phyloP scores from a whole-genome alignment of 805 yeast species.

The Saccharomycopsis selenospora region DNA sequence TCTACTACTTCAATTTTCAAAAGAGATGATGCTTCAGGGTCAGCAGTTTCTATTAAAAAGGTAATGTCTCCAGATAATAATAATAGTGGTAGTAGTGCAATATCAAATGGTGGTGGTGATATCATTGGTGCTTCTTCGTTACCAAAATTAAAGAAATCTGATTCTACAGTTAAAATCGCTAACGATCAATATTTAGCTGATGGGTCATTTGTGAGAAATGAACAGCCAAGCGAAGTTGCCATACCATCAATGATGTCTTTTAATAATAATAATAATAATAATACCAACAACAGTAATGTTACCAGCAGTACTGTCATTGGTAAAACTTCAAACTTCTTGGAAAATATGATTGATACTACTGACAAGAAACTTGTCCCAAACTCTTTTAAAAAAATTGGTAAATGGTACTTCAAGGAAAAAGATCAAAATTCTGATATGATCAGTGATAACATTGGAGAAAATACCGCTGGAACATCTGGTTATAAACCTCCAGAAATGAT shows the following conservation, averaged over 20 bases:
- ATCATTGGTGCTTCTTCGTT: constrained; percentile 13
- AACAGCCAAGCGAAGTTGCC: background rate
- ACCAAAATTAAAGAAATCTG: constrained; percentile 22
- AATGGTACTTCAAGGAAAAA: constrained; percentile 57
- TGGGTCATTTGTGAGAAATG: constrained; percentile 25
- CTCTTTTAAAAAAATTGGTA: constrained; percentile 54
- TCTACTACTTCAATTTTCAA: background rate
- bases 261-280: background rate
- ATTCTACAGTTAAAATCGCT: constrained; percentile 23
- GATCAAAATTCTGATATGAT: constrained; percentile 6
- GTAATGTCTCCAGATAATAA: background rate
- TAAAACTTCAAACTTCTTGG: constrained; percentile 19
- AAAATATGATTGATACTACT: constrained; percentile 22
- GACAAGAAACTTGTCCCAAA: constrained; percentile 32
- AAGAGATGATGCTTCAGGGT: background rate
- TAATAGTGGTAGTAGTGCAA: background rate
- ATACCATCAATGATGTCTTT: constrained; percentile 15
- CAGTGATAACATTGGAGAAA: background rate
- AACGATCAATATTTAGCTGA: constrained; percentile 27
- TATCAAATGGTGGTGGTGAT: background rate
- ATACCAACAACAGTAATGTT: constrained; percentile 19
- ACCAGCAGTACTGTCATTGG: constrained; percentile 17
- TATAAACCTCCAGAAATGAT: constrained; percentile 62
- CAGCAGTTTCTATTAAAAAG: background rate
- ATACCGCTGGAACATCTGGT: background rate